Base-by-base conservation (phyloP, 192 early-diverging fungal genomes). In the Backusella morwellensis region DNA sequence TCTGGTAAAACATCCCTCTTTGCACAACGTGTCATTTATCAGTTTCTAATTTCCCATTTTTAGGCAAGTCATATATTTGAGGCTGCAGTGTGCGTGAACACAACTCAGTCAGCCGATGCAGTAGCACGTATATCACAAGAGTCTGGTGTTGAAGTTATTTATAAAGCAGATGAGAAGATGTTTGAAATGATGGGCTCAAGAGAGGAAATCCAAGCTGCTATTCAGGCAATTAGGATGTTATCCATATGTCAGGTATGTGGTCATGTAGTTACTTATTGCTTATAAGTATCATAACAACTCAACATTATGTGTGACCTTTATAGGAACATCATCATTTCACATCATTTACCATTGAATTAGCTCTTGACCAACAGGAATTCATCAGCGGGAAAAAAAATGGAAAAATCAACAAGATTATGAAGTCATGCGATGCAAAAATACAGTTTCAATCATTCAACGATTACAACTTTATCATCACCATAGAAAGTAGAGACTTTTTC, bases 381-480 rank as follows among this genome's bases (percentile, higher is more conserved):
- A 94, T 95, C 73, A 93, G 91, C 70, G 93, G 93, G 54, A 94
- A 93, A 84, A 93, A 94, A 80, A 91, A 89, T 71, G 93, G 93
- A 75, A 95, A 95, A 74, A 92, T 95, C 80, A 95, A 95, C 84
- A 89, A 92, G 74, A 95, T 95, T 75, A 90, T 89, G 78, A 92
- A 92, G 68, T 79, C 86, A 4, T 89, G 88, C 21, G 89, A 88
- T 4, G 92, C 90, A 52, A 78, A 86, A 42, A 86, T 95, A 36
- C 75, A 85, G 8, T 93, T 95, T 81, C 88, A 93, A 38, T 83
- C 87, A 32, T 86, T 84, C 35, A 93, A 92, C 74, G 90, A 90
- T n/a, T 93, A 89, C 83, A 94, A 94, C 74, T 91, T 95, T 85
- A 79, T 91, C 32, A 92, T 95, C 68, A 90, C 91, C 15, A 80